Evolutionary conservation across 371 early-diverging fungal genomes (phyloP), one percentile per base, ranked within the genome.

Genomic region (Dichotomocladium elegans): DNA sequence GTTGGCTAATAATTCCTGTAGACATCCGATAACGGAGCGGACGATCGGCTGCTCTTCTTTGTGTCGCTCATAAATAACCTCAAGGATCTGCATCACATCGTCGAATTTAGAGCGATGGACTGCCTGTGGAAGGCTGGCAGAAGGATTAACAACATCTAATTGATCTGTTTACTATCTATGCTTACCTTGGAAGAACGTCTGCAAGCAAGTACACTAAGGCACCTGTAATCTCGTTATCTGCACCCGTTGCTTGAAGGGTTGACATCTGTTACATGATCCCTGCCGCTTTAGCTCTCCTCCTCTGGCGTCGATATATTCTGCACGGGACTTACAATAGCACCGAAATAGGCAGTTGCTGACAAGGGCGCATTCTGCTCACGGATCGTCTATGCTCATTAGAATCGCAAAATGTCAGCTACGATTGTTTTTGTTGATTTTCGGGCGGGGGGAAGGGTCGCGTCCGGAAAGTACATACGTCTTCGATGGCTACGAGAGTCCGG

Each of bases 291-390:
- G 44, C 44, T 43, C 11, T 43, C 15, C 17, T n/a, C 28, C 15
- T 4, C n/a, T 28, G 14, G n/a, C n/a, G n/a, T 17, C 9, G 15
- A 12, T 17, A 17, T 21, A 37, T 8, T 37, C 7, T n/a, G 19
- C n/a, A 12, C n/a, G 14, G 24, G 0, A 41, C 66, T 74, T 77
- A 93, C 86, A 69, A 95, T 74, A 15, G 91, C 88, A 27, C 88
- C 92, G 78, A 94, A 95, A 68, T 95, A 96, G 21, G 93, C 88
- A 21, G 90, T 77, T 3, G 96, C 88, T 15, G 72, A 77, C 24
- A 81, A 68, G 25, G 70, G 53, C 24, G 80, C 85, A 47, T 76
- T 69, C 61, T 91, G 87, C 61, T 92, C 92, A 31, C 64, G 66
- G 51, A 96, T 83, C 22, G 92, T 90, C 74, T 83, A 72, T 12